A percentile compares a stretch with the other conserved stretches of the same genome.
Conservation (phyloP, 345 rosid species). For the sweet orange (Citrus sinensis) region DNA sequence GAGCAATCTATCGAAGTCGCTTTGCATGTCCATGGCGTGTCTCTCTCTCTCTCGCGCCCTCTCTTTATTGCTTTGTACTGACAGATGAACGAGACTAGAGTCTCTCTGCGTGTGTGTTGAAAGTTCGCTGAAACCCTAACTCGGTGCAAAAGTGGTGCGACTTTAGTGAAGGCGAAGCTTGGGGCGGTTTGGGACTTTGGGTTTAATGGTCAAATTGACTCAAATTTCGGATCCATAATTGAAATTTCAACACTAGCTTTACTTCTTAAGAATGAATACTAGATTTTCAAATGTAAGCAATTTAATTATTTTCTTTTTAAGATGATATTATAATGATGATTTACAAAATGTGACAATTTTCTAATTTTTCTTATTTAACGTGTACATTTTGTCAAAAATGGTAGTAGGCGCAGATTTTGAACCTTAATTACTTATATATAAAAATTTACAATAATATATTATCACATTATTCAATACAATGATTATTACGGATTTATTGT, state of each 20-base stretch:
- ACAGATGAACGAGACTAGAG: not conserved
- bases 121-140: not conserved
- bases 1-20: constrained; percentile 62
- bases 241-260: not conserved
- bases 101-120: not conserved
- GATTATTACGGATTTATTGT: too few species aligned
- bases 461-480: too few species aligned
- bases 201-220: not conserved
- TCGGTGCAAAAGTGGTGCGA: not conserved
- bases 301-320: too few species aligned
- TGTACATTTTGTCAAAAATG: too few species aligned
- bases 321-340: too few species aligned
- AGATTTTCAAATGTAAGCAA: too few species aligned
- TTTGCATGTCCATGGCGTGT: constrained; percentile 56
- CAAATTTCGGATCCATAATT: not conserved
- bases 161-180: not conserved
- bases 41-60: not conserved
- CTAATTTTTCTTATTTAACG: too few species aligned
- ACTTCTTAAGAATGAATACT: too few species aligned
- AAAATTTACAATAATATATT: too few species aligned
- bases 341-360: too few species aligned
- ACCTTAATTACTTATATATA: too few species aligned
- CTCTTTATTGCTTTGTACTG: not conserved
- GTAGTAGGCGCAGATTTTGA: too few species aligned
- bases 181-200: not conserved